These are phyloP conservation scores for Scorias spongiosa DNA, from an alignment of 2,329 filamentous ascomycete genomes.

Conservation along the genomic window DNA sequence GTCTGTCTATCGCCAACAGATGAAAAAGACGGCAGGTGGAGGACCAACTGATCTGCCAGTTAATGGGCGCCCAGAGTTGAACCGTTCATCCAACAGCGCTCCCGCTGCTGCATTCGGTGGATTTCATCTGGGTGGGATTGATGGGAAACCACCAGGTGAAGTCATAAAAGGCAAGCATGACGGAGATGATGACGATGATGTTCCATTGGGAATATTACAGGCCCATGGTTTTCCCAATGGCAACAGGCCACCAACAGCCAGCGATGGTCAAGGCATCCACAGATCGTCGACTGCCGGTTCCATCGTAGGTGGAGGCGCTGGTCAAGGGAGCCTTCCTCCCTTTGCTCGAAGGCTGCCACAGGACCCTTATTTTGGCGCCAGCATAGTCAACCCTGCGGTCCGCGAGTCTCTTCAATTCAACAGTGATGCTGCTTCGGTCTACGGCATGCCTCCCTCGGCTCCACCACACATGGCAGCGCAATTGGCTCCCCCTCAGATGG, in stretches of 20 bases:
- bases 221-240: slow-evolving; percentile 78
- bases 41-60: slow-evolving; percentile 31
- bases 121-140: slow-evolving; percentile 18
- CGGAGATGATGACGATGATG: slow-evolving; percentile 72
- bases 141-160: slow-evolving; percentile 14
- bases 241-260: slow-evolving; percentile 50
- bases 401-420: slow-evolving; percentile 58
- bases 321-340: slow-evolving; percentile 49
- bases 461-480: slow-evolving; percentile 8
- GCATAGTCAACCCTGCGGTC: slow-evolving; percentile 55
- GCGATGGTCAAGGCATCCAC: slow-evolving; percentile 39
- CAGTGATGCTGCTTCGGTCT: slow-evolving; percentile 25
- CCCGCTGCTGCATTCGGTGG: slow-evolving; percentile 5
- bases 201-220: slow-evolving; percentile 71
- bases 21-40: slow-evolving; percentile 91
- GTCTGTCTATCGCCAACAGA: slow-evolving; percentile 78
- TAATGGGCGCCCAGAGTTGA: slow-evolving; percentile 37
- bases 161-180: slow-evolving; percentile 14
- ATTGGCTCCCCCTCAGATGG: slow-evolving; percentile 8
- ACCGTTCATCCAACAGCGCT: slow-evolving; percentile 30
- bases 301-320: slow-evolving; percentile 26
- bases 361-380: slow-evolving; percentile 71
- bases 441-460: slow-evolving; percentile 17
- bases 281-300: slow-evolving; percentile 33
- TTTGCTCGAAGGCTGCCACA: slow-evolving; percentile 72